Percentiles rank a stretch among this genome's conserved stretches.
Evolutionary conservation across 208 protist species (phyloP).

Genomic region (Trypanosoma theileri): DNA sequence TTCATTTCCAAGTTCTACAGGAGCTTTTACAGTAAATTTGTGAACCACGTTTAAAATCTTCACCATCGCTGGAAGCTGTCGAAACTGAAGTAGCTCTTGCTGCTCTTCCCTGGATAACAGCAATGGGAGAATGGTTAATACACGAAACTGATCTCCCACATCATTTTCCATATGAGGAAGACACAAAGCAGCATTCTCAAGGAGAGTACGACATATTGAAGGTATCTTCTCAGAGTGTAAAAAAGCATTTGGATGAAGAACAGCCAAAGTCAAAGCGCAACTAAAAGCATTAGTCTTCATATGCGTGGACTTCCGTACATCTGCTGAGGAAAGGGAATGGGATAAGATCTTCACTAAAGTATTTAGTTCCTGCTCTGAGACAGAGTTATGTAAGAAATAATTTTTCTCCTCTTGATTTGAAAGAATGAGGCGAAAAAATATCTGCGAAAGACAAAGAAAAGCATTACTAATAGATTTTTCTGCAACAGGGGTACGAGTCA

Average conservation of each 20-base stretch:
- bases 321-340: background rate
- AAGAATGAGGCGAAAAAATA: conserved; percentile 18
- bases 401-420: background rate
- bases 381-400: background rate
- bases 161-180: conserved; percentile 7
- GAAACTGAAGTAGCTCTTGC: background rate
- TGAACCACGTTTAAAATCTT: background rate
- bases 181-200: conserved; percentile 3
- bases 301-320: background rate
- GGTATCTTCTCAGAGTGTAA: background rate
- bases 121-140: conserved; percentile 4
- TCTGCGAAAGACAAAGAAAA: conserved; percentile 18
- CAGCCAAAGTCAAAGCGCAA: conserved; percentile 17
- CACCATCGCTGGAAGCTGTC: background rate
- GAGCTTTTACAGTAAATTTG: conserved; percentile 4
- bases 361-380: conserved; percentile 1
- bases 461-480: conserved; percentile 23
- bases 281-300: conserved; percentile 26
- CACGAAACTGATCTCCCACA: conserved; percentile 10
- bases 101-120: background rate
- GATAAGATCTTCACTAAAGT: background rate
- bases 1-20: background rate
- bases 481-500: background rate
- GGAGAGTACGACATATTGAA: background rate
- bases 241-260: conserved; percentile 6